Evolutionary conservation across 176 grass and related monocot genomes (phyloP).

Genomic region (Olyra latifolia): DNA sequence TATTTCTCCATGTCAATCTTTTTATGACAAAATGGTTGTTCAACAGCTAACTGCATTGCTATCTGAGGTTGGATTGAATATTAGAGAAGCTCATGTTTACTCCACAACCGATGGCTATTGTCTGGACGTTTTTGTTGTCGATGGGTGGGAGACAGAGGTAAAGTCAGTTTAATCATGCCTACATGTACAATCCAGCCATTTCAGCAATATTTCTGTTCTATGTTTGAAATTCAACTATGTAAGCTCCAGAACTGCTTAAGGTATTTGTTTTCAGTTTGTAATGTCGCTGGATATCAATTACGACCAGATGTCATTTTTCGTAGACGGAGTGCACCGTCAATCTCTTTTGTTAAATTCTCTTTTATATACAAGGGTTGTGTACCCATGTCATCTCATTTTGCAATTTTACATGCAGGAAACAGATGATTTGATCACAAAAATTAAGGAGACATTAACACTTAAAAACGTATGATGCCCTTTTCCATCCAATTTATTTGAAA

Average conservation of each 20-base stretch:
- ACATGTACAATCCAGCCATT: background rate
- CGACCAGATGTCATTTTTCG: background rate
- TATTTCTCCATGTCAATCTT: background rate
- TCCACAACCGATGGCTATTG: conserved; percentile 81
- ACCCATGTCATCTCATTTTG: conserved; percentile 6
- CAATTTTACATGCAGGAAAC: conserved; percentile 59
- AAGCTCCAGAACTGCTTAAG: background rate
- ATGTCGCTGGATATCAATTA: background rate
- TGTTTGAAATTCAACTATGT: background rate
- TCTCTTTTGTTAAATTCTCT: background rate
- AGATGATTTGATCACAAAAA: conserved; percentile 49
- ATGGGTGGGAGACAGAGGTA: conserved; percentile 80
- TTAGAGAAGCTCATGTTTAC: conserved; percentile 91
- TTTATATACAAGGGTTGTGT: conserved; percentile 5
- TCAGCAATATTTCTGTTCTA: background rate
- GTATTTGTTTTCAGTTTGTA: background rate
- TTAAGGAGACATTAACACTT: conserved; percentile 44
- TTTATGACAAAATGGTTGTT: conserved; percentile 20
- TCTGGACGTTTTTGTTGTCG: conserved; percentile 82
- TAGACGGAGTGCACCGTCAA: background rate
- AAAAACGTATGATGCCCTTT: conserved; percentile 50
- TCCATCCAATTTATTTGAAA: conserved; percentile 13
- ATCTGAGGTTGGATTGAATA: conserved; percentile 73
- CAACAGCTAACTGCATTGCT: conserved; percentile 68
- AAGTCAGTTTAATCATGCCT: conserved; percentile 3